phyloP scores from a whole-genome alignment of 129 eudicot species.

The Centrapalus pauciflorus region DNA sequence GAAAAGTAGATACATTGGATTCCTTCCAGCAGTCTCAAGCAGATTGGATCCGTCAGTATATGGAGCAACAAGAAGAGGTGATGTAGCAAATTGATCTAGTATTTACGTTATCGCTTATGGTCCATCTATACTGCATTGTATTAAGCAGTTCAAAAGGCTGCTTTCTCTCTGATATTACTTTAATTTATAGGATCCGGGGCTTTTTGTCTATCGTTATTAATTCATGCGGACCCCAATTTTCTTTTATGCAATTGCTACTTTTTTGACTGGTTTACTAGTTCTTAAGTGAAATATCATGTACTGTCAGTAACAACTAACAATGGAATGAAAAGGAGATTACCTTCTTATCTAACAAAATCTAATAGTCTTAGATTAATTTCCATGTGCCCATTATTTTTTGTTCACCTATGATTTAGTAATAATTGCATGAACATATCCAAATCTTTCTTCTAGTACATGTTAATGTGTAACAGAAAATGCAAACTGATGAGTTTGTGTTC shows the following conservation, averaged over 20 bases:
- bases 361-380: neutral
- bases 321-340: neutral
- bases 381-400: neutral
- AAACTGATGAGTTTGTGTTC: slow-evolving; percentile 16
- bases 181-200: neutral
- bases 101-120: neutral
- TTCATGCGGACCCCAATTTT: neutral
- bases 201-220: neutral
- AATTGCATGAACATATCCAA: neutral
- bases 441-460: neutral
- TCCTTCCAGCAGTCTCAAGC: slow-evolving; percentile 76
- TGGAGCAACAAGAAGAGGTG: slow-evolving; percentile 98
- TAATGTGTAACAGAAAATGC: neutral
- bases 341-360: slow-evolving; percentile 2
- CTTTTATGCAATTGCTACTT: neutral
- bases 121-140: neutral
- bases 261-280: neutral
- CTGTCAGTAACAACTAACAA: too few species aligned
- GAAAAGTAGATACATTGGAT: slow-evolving; percentile 57
- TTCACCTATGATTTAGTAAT: neutral
- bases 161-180: neutral
- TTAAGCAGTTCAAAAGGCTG: neutral
- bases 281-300: neutral
- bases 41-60: slow-evolving; percentile 93
- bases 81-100: neutral